Percentiles rank a stretch among this genome's conserved stretches.
Evolutionary conservation across 2,329 filamentous ascomycete species (phyloP).

Genomic region (Xylariaceae sp.): DNA sequence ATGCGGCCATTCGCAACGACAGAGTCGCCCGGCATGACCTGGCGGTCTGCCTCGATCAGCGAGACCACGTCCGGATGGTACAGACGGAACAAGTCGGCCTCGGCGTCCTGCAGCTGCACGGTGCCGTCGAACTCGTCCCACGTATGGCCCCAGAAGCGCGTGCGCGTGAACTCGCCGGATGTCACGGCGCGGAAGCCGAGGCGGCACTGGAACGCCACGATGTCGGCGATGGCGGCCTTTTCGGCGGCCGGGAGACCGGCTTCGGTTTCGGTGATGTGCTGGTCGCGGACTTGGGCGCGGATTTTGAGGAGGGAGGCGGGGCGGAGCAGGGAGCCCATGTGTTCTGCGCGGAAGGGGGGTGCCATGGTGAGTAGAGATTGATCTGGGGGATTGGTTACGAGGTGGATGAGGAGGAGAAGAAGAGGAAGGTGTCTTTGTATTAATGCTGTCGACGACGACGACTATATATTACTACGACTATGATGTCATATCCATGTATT

Average conservation of each 20-base stretch:
- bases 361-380: no score
- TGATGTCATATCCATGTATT: not conserved
- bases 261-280: slow-evolving; percentile 48
- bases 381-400: no score
- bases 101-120: slow-evolving; percentile 44
- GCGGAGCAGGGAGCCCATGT: slow-evolving; percentile 69
- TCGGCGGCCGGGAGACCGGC: slow-evolving; percentile 55
- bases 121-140: slow-evolving; percentile 51
- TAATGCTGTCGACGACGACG: no score
- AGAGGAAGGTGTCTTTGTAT: not conserved
- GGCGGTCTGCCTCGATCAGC: slow-evolving; percentile 46
- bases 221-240: slow-evolving; percentile 58
- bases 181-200: slow-evolving; percentile 62
- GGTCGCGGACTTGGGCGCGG: slow-evolving; percentile 55
- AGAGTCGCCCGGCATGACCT: slow-evolving; percentile 53
- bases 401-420: not conserved
- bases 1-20: slow-evolving; percentile 48
- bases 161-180: slow-evolving; percentile 63
- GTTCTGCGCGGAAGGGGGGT: slow-evolving; percentile 68
- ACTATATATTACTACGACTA: not conserved
- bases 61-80: slow-evolving; percentile 53
- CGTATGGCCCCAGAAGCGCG: slow-evolving; percentile 48
- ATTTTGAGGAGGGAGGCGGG: slow-evolving; percentile 58
- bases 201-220: slow-evolving; percentile 63
- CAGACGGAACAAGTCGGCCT: slow-evolving; percentile 47